Base-by-base conservation (phyloP, 164 flowering plant genomes). In the Warburgia ugandensis region DNA sequence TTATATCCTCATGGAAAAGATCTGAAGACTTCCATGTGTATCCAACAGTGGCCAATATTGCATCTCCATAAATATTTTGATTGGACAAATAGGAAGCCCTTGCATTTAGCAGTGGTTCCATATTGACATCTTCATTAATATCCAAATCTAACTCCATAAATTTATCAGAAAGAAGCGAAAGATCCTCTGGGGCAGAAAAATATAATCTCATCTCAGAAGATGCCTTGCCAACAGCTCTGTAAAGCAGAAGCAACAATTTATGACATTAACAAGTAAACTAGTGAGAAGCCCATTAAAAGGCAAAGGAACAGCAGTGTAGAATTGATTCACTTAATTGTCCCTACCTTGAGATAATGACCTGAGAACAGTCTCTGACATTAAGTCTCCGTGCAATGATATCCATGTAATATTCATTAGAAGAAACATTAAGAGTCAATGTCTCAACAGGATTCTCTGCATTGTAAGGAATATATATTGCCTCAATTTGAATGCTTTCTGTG, bases 201-300 rank as follows among this genome's bases (percentile, higher is more conserved):
- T 86, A 86, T 44, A 89, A 46, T 73, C 99, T 79, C 55, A 65
- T 73, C 68, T 94, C 99, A 8, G 96, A 83, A 26, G 97, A 79
- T 44, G 94, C 62, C 63, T 74, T 89, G 29, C 99, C 95, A 68
- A 94, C 63, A 29, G 69, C 56, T 78, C 97, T 94, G 75, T 28
- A 41, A 56, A 44, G 26, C 16, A 52, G 40, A 52, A 38, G 29
- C 17, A 29, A 3, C 10, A 26, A 26, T 26, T n/a, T 6, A 39
- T 37, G 41, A 7, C 43, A 3, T 39, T 2, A 2, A n/a, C 13
- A 14, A n/a, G n/a, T n/a, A 39, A 39, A 39, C 2, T 12, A 6
- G 3, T 16, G 6, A 16, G 4, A 6, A 19, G 21, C 43, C 13
- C 20, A 16, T 16, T 3, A 19, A 8, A 2, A 39, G 20, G 43